Evolutionary conservation across 306 rosid species (phyloP).

Genomic region (Heteromeles arbutifolia): DNA sequence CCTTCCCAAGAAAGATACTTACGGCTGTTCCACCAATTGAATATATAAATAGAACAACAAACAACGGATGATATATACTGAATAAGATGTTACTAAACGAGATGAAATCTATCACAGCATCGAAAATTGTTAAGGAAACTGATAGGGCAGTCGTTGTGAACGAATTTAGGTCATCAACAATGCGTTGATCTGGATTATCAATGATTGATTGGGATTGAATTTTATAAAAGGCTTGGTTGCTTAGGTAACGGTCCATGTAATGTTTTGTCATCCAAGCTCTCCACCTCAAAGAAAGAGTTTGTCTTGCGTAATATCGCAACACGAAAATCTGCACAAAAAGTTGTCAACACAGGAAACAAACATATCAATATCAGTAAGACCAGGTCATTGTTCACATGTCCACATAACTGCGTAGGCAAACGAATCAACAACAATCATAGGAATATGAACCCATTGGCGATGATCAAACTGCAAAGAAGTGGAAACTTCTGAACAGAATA

Average conservation of each 20-base stretch:
- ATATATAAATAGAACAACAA: conserved; percentile 73
- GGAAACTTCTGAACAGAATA: neutral
- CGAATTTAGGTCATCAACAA: conserved; percentile 89
- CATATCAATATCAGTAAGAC: neutral
- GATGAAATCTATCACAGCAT: conserved; percentile 79
- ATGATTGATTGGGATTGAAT: conserved; percentile 90
- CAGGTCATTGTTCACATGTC: neutral
- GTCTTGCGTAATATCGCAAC: conserved; percentile 83
- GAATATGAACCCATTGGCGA: neutral
- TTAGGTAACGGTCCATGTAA: conserved; percentile 86
- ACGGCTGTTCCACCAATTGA: conserved; percentile 91
- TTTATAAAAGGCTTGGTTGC: conserved; percentile 77
- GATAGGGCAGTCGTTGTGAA: conserved; percentile 83
- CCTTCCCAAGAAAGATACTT: conserved; percentile 87
- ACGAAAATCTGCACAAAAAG: conserved; percentile 65
- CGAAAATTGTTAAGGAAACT: conserved; percentile 71
- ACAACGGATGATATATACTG: conserved; percentile 92
- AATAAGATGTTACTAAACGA: conserved; percentile 88
- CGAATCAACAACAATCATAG: neutral
- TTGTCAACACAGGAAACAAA: conserved; percentile 19
- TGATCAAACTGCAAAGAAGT: neutral
- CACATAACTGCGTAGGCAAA: neutral
- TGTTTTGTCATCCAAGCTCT: conserved; percentile 99
- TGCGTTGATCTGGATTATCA: conserved; percentile 93
- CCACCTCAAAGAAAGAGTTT: conserved; percentile 88